Base-by-base conservation (phyloP, 2,329 filamentous ascomycete genomes). In the Aspergillus chevalieri region DNA sequence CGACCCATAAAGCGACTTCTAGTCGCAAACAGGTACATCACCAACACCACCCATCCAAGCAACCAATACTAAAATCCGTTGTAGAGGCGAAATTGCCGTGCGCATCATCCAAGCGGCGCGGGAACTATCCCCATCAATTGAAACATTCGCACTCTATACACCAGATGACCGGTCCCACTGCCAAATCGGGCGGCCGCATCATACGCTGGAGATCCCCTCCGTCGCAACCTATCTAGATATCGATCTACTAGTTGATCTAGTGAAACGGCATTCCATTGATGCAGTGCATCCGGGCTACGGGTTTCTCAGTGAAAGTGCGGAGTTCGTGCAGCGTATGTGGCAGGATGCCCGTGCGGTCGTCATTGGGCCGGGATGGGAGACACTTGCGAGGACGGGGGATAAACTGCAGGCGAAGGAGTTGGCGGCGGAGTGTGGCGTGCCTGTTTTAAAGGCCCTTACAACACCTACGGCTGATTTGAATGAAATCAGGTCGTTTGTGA, bases 51-150 rank as follows among this genome's bases (percentile, higher is more conserved):
- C 26, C 21, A 36, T 22, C 6, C 15, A 45, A 9, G 10, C 6
- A 30, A 33, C n/a, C 8, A 12, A 12, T 41, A 42, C 3, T 44
- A 19, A 45, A 8, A 48, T 22, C n/a, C 43, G 21, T 17, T 17
- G 28, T 47, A 82, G 81, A 68, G 83, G 82, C 48, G 83, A 85
- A 63, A 84, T 86, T 46, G 81, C 82, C 47, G 75, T 80, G 2
- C 75, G 82, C 10, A 81, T 85, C 44, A 68, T 84, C 30, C 74
- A 77, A 26, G 74, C 81, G 48, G 79, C 78, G n/a, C 72, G 80
- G 38, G 82, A 85, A 64, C 68, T 84, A 3, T 69, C 67, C 10
- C 52, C 56, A 4, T 49, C 59, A 10, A 69, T 83, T 7, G 74
- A 80, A 47, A 82, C 79, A 1, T 78, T 76, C 53, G 75, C 78